These are phyloP conservation scores for Leonotis leonurus DNA, from an alignment of 257 asterid species.

Conservation along the genomic window DNA sequence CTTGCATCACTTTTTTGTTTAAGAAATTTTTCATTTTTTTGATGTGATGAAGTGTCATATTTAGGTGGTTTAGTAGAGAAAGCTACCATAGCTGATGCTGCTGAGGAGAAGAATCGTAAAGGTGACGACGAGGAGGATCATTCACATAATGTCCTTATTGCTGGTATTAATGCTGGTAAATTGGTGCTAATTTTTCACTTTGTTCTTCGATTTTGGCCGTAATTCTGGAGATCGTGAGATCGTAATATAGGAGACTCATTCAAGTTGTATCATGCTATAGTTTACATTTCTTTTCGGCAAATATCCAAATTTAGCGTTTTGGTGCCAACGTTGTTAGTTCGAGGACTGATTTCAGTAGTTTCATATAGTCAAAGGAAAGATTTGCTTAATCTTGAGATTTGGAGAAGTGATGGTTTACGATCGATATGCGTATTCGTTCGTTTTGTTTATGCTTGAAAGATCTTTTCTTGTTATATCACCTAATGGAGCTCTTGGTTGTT, in stretches of 20 bases:
- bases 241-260: too few species aligned
- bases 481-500: neutral
- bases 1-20: too few species aligned
- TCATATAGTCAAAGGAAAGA: too few species aligned
- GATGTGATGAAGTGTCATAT: slow-evolving; percentile 1
- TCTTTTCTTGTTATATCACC: neutral
- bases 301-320: too few species aligned
- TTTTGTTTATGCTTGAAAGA: too few species aligned
- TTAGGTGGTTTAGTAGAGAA: slow-evolving; percentile 26
- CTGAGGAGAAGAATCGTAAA: neutral
- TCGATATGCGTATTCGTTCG: too few species aligned
- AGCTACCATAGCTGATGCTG: slow-evolving; percentile 4
- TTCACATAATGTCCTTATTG: slow-evolving; percentile 5
- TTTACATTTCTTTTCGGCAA: too few species aligned
- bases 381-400: too few species aligned
- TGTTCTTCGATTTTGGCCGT: neutral
- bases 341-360: too few species aligned
- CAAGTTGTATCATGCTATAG: neutral
- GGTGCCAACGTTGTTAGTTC: too few species aligned
- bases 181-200: neutral
- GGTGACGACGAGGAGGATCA: slow-evolving; percentile 13
- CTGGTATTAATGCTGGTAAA: slow-evolving; percentile 31
- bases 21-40: too few species aligned
- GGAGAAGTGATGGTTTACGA: too few species aligned
- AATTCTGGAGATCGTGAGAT: neutral